Evolutionary conservation across 352 stramenopile species (phyloP), one percentile per base, ranked within the genome.

Genomic region (Phytophthora pisi): DNA sequence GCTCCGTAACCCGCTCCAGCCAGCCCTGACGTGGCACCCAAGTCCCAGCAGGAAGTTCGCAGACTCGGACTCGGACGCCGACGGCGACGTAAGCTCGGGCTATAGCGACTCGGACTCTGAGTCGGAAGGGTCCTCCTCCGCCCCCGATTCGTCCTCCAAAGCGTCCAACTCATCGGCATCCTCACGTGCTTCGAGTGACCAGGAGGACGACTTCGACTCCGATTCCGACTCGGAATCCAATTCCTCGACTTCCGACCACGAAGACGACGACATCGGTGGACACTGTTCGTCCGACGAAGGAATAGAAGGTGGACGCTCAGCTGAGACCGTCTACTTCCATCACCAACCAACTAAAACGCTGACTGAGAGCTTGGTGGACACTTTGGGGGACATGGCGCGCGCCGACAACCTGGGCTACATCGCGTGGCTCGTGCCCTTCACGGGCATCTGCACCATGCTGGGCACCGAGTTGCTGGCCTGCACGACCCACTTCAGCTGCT

Each of bases 381-480:
- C 57, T 54, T 23, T 77, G n/a, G 63, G 55, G 45, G 54, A 68
- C 52, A 75, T 72, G 70, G 61, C 51, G 11, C 68, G 70, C 31
- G 65, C 62, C 38, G 79, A 90, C 59, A 92, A 88, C 64, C 28
- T 95, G 40, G 85, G 81, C 53, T 77, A 88, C 34, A 45, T 93
- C 31, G 87, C 84, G 45, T 81, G 88, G 57, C 64, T 96, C 46
- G 80, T 96, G 42, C 89, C 89, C 2, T 66, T 89, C 30, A 85
- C 72, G 0, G 89, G 89, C 36, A 77, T 95, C 57, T 64, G 68
- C 20, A 95, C 89, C 20, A 94, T 96, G 83, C 54, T 91, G 11
- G 26, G 66, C 13, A 95, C 88, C 11, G 88, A 93, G 52, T 56
- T 77, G 0, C 66, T 95, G 51, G 88, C 87, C 23, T 96, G 89